These are phyloP conservation scores for Fusarium illudens DNA, from an alignment of 2,329 filamentous ascomycete species.

Conservation along the genomic window DNA sequence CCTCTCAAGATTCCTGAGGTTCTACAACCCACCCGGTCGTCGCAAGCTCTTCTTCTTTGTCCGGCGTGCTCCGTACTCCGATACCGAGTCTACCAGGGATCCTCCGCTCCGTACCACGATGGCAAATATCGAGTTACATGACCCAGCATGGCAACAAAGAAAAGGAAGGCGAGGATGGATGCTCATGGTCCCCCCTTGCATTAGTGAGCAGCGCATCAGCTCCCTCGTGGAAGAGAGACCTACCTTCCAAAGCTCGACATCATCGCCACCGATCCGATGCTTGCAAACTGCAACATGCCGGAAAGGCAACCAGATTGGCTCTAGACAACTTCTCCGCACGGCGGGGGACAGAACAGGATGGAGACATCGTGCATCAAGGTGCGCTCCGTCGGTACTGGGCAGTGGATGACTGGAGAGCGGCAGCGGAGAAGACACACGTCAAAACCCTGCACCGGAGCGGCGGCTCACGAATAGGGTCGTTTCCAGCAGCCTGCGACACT, in stretches of 20 bases:
- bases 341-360: conserved; percentile 35
- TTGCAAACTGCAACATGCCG: conserved; percentile 9
- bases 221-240: conserved; percentile 11
- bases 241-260: conserved; percentile 2
- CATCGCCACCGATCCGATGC: conserved; percentile 20
- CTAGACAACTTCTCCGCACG: conserved; percentile 39
- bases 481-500: conserved; percentile 36
- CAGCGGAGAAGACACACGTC: conserved; percentile 33
- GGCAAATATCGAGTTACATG: conserved; percentile 1
- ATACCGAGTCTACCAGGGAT: background rate
- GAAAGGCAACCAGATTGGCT: conserved; percentile 33
- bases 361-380: conserved; percentile 41
- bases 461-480: conserved; percentile 41
- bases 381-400: conserved; percentile 32
- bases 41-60: conserved; percentile 5
- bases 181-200: conserved; percentile 23
- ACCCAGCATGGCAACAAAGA: background rate
- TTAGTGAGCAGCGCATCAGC: conserved; percentile 25
- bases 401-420: conserved; percentile 29
- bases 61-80: background rate
- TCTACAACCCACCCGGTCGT: conserved; percentile 17
- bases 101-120: background rate
- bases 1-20: conserved; percentile 10
- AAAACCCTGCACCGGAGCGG: conserved; percentile 36
- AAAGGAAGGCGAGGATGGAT: conserved; percentile 13